phyloP scores from a whole-genome alignment of 345 rosid genomes.

The Populus nigra region DNA sequence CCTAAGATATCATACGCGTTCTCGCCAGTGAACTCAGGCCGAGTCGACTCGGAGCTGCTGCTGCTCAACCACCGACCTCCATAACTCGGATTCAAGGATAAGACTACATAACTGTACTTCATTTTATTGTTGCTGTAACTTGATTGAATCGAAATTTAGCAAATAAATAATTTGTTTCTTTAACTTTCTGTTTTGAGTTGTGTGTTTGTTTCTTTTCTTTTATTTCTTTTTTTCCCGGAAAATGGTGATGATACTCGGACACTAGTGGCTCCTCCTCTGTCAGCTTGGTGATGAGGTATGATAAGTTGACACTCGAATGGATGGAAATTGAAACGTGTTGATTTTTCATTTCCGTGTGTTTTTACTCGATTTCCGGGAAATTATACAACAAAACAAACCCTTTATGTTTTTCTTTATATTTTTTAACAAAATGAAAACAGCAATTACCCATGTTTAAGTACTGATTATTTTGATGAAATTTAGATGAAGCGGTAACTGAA shows the following conservation, averaged over 20 bases:
- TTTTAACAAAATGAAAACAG: too few relatives aligned
- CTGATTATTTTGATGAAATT: too few relatives aligned
- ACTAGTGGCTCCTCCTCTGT: too few relatives aligned
- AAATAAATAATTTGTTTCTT: conserved; percentile 21
- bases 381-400: background rate
- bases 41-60: conserved; percentile 46
- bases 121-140: conserved; percentile 9
- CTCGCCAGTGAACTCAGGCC: conserved; percentile 50
- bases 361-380: background rate
- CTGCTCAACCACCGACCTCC: conserved; percentile 45
- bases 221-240: background rate
- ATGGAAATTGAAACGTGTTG: background rate
- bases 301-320: background rate
- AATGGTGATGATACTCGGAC: background rate
- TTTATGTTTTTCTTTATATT: background rate
- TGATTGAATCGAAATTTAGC: conserved; percentile 16
- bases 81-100: conserved; percentile 15
- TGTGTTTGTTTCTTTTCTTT: background rate
- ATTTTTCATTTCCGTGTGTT: background rate
- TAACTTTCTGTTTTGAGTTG: too few relatives aligned
- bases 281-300: background rate
- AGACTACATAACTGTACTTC: conserved; percentile 9
- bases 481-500: too few relatives aligned
- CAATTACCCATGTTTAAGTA: too few relatives aligned
- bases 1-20: conserved; percentile 77